Conservation (phyloP, 2,329 filamentous ascomycete genomes). For the Allantophomopsis lycopodina region DNA sequence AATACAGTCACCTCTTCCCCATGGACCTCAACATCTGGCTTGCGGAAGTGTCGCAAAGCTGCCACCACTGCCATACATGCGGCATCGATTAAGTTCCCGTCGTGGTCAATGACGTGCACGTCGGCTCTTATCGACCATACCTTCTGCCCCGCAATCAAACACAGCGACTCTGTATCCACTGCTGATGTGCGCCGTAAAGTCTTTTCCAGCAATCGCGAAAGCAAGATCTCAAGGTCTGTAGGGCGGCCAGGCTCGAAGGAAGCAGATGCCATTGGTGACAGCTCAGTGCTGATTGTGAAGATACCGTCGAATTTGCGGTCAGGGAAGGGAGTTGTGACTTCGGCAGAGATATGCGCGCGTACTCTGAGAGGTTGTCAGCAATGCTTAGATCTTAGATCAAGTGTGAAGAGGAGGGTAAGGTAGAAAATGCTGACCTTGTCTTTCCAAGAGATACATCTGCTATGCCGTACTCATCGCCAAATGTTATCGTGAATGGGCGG, state of each 20-base stretch:
- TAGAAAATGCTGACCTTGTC: conserved; percentile 50
- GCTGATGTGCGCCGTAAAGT: conserved; percentile 85
- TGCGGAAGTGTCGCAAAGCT: conserved; percentile 78
- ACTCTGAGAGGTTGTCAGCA: conserved; percentile 38
- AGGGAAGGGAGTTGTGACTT: conserved; percentile 71
- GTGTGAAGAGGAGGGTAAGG: not conserved
- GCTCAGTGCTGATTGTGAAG: conserved; percentile 83
- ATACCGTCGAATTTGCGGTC: conserved; percentile 92
- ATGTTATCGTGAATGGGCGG: conserved; percentile 61
- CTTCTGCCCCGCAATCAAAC: conserved; percentile 79
- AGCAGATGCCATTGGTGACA: conserved; percentile 84
- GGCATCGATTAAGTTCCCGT: conserved; percentile 80
- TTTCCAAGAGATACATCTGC: conserved; percentile 80
- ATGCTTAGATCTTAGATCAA: not conserved
- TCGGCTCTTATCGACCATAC: conserved; percentile 88
- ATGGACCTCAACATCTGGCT: conserved; percentile 78
- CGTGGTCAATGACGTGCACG: conserved; percentile 80
- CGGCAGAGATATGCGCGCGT: conserved; percentile 72
- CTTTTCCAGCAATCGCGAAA: conserved; percentile 85
- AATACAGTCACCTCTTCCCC: conserved; percentile 78
- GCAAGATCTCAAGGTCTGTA: conserved; percentile 70
- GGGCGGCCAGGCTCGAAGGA: conserved; percentile 78
- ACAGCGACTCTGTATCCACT: conserved; percentile 89
- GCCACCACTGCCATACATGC: conserved; percentile 79
- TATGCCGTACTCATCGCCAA: conserved; percentile 84